Base-by-base conservation (phyloP, 805 yeast species). In the Isabelozyma gotoi region DNA sequence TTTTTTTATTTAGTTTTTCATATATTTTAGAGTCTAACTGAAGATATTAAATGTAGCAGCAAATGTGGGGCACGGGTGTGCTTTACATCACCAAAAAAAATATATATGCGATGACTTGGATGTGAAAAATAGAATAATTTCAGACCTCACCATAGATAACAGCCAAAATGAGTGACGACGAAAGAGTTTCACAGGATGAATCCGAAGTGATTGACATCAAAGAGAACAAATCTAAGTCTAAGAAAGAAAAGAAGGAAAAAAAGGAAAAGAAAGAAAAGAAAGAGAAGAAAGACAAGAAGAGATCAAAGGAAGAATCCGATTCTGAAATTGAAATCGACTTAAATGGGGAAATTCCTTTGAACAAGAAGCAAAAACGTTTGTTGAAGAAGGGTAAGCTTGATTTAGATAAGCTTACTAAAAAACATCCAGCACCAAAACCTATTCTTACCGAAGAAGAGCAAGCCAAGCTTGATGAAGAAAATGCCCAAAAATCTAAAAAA, bases 311-410 rank as follows among this genome's bases (percentile, higher is more conserved):
- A 15, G 48, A 41, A 14, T 39, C 42, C 19, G 46, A 46, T 24
- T 80, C 76, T 33, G 88, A 84, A 57, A 74, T 86, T 40, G 87
- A 81, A 51, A 85, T 86, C 47, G 86, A 85, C 57, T 67, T 86
- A 42, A 67, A 71, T 18, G 85, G 81, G 38, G 82, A 88, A 5
- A 78, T 85, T 11, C 97, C 99, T 1, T 71, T 91, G 39, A 90
- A 97, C 10, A 91, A 88, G 64, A 92, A 94, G 63, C 96, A 92
- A 65, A 85, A 85, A 56, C 85, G 98, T 68, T 69, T 83, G 52
- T 67, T 86, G 51, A 92, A 94, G 66, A 85, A 85, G 62, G 88
- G 84, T 50, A 90, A 90, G 47, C 82, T 86, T 56, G 79, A 85
- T 38, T 52, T 81, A 36, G 84, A 80, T 39, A 83, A 81, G 53